phyloP scores from a whole-genome alignment of 1,284 basidiomycete genomes.

The Thelephora terrestris region DNA sequence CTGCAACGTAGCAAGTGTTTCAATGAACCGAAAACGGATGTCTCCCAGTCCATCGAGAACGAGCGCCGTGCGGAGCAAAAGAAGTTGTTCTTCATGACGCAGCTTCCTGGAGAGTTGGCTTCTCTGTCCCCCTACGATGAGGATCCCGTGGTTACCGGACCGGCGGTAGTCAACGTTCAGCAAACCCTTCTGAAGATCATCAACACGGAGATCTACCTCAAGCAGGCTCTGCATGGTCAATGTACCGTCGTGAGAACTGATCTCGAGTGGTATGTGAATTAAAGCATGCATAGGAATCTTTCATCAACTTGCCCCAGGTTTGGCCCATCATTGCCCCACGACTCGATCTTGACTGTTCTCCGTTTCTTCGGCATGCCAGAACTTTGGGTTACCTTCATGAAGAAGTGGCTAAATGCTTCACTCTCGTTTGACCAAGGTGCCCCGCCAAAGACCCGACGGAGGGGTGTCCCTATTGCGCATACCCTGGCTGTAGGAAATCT shows the following conservation, averaged over 20 bases:
- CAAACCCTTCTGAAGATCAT: constrained; percentile 26
- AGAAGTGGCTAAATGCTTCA: constrained; percentile 23
- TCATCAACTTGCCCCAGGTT: constrained; percentile 12
- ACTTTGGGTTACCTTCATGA: constrained; percentile 27
- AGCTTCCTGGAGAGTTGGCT: background rate
- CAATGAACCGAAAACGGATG: background rate
- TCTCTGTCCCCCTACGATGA: background rate
- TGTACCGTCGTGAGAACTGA: constrained; percentile 29
- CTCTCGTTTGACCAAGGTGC: constrained; percentile 10
- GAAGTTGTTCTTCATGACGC: background rate
- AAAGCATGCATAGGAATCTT: background rate
- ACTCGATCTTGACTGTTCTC: constrained; percentile 28
- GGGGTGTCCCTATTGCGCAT: constrained; percentile 14
- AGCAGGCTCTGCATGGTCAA: constrained; percentile 22
- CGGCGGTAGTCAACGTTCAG: background rate
- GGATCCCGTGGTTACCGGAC: background rate
- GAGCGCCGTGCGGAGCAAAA: background rate
- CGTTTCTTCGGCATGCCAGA: constrained; percentile 30
- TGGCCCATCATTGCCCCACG: constrained; percentile 33
- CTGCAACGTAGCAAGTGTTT: background rate
- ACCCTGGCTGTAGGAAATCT: constrained; percentile 12
- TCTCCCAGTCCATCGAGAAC: background rate
- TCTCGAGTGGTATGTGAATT: constrained; percentile 24
- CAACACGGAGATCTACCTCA: constrained; percentile 28
- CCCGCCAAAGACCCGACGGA: constrained; percentile 4